A percentile compares a stretch with the other conserved stretches of the same genome.
phyloP scores from a whole-genome alignment of 1,139 yeast species.

The Hansenula sp. region DNA sequence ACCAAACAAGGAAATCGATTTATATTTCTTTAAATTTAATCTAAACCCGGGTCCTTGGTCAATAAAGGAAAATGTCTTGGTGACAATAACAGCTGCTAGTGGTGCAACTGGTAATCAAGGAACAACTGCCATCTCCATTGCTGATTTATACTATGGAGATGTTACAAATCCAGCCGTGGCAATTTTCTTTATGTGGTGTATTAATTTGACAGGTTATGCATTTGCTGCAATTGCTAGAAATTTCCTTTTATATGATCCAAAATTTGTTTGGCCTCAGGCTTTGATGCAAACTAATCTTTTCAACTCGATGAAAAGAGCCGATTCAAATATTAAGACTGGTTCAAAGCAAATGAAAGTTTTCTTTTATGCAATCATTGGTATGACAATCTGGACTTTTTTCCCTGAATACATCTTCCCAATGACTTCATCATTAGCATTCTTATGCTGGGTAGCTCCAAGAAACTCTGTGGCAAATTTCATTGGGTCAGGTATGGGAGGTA shows the following conservation, averaged over 20 bases:
- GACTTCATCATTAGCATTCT: constrained; percentile 35
- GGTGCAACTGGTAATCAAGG: constrained; percentile 47
- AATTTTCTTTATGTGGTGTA: constrained; percentile 40
- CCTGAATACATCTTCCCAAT: constrained; percentile 42
- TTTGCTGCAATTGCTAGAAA: constrained; percentile 42
- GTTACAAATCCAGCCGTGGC: constrained; percentile 31
- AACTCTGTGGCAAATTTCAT: constrained; percentile 34
- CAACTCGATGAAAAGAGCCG: constrained; percentile 29
- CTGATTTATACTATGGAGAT: constrained; percentile 36
- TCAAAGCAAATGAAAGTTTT: constrained; percentile 33
- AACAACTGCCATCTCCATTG: constrained; percentile 38
- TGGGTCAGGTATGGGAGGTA: constrained; percentile 44
- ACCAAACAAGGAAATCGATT: constrained; percentile 28
- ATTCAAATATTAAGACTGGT: constrained; percentile 14
- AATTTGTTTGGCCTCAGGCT: constrained; percentile 43
- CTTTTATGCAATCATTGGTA: constrained; percentile 27
- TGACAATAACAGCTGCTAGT: constrained; percentile 42
- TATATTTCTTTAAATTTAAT: constrained; percentile 24
- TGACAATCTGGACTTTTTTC: constrained; percentile 39
- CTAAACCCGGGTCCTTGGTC: constrained; percentile 47
- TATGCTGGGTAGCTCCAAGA: constrained; percentile 42
- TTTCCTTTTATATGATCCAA: constrained; percentile 34
- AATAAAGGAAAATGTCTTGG: constrained; percentile 28
- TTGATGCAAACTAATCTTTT: constrained; percentile 44
- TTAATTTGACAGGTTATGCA: constrained; percentile 43